Evolutionary conservation across 169 alveolate species (phyloP).

Genomic region (Cryptosporidium andersoni): DNA sequence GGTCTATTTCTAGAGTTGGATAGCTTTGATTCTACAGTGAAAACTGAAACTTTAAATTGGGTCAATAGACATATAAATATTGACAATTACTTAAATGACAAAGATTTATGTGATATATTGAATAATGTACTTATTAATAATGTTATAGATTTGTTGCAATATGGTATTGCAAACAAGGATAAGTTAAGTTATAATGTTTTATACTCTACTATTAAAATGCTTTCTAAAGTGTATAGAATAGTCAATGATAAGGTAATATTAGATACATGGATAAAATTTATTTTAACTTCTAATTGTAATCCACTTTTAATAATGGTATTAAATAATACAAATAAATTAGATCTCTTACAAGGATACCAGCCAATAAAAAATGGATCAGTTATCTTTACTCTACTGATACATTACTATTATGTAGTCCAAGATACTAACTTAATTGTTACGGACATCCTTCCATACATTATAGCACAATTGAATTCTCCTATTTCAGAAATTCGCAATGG

Average conservation of each 20-base stretch:
- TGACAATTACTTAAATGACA: not conserved
- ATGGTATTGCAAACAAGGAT: not conserved
- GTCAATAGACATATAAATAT: not conserved
- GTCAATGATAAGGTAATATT: not conserved
- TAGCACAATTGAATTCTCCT: conserved; percentile 26
- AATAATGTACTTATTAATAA: conserved; percentile 14
- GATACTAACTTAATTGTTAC: conserved; percentile 14
- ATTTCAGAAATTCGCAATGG: conserved; percentile 5
- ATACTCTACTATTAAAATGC: not conserved
- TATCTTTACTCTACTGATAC: too few species aligned
- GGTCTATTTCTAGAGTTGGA: not conserved
- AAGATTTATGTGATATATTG: not conserved
- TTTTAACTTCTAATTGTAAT: not conserved
- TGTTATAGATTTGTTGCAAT: not conserved
- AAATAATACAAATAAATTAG: not conserved
- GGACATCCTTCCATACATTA: conserved; percentile 41
- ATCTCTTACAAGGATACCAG: too few species aligned
- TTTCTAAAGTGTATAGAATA: not conserved
- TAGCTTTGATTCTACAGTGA: not conserved
- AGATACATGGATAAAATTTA: conserved; percentile 21
- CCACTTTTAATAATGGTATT: too few species aligned
- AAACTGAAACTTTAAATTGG: conserved; percentile 30
- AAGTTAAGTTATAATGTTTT: conserved; percentile 3
- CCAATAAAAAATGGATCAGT: too few species aligned
- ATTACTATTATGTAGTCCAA: not conserved